Base-by-base conservation (phyloP, 352 stramenopile genomes). In the Globisporangium yorkense region DNA sequence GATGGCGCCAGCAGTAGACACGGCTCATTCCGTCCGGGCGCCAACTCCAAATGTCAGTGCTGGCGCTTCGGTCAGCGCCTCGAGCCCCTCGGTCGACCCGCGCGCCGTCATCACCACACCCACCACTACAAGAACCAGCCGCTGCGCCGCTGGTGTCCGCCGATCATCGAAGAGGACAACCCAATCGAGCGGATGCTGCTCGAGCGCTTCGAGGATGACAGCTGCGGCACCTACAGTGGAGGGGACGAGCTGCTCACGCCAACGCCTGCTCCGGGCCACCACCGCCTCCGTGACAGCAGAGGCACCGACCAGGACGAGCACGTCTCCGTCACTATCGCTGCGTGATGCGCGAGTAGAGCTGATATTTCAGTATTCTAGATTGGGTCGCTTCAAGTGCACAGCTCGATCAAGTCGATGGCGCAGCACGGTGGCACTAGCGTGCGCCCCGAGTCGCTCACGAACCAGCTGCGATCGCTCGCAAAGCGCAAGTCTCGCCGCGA, bases 361-460 rank as follows among this genome's bases (percentile, higher is more conserved):
- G 31, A 35, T 35, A 35, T 9, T 35, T 35, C 31, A 35, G 8
- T 35, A 35, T 10, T 35, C 24, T 27, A 27, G 24, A 27, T 27
- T 27, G 35, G 35, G 55, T 24, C 35, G 33, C 55, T 61, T 61
- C 31, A 35, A 35, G 31, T 35, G 8, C 31, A 27, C 24, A 27
- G 24, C 24, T 27, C 24, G 41, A 27, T 40, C 51, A 37, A 48
- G 20, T 9, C 10, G 35, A 21, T 45, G 31, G 41, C 41, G 21
- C 37, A 13, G 45, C 24, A 20, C 18, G 13, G 21, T 24, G 2
- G 6, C 29, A 9, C 49, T 15, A 59, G 64, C 20, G 69, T 84
- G n/a, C 74, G 71, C 1, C 54, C 50, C 0, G 71, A 84, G 29
- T 84, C 74, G 20, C 54, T 77, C 40, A 84, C 74, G 31, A 74